phyloP scores from a whole-genome alignment of 2,329 filamentous ascomycete species.

The Lomentospora prolificans region DNA sequence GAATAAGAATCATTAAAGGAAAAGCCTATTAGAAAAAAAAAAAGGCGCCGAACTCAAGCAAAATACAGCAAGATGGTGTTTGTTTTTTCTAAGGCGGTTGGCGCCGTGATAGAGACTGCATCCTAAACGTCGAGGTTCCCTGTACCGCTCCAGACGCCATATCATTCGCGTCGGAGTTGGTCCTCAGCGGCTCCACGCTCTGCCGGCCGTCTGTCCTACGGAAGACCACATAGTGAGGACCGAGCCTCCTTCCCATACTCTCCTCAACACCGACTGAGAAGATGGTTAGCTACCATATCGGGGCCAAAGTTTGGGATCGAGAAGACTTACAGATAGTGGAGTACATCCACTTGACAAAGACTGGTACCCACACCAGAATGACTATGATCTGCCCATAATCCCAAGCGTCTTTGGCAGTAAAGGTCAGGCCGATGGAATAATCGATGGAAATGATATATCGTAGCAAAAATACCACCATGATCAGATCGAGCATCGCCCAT shows the following conservation, averaged over 20 bases:
- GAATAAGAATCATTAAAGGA: no score
- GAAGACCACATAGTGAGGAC: background rate
- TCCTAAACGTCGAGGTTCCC: background rate
- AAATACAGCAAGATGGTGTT: background rate
- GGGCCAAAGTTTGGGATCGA: background rate
- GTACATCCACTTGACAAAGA: slow-evolving; percentile 14
- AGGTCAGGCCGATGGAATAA: background rate
- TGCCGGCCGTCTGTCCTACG: background rate
- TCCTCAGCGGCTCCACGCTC: background rate
- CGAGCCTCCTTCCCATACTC: background rate
- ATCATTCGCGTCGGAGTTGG: background rate
- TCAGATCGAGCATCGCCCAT: background rate
- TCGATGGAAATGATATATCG: background rate
- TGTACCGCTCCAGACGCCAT: background rate
- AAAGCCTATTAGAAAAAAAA: background rate
- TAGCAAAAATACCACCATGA: slow-evolving; percentile 5
- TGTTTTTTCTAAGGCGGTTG: background rate
- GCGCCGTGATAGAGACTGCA: background rate
- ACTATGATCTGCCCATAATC: slow-evolving; percentile 18
- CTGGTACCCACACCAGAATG: slow-evolving; percentile 17
- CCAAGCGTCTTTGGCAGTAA: slow-evolving; percentile 10
- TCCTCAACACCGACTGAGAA: background rate
- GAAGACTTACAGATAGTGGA: slow-evolving; percentile 14
- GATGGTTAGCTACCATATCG: no score
- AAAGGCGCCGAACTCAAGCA: background rate